phyloP scores from a whole-genome alignment of 2,329 filamentous ascomycete genomes.

The Exophiala oligosperma region DNA sequence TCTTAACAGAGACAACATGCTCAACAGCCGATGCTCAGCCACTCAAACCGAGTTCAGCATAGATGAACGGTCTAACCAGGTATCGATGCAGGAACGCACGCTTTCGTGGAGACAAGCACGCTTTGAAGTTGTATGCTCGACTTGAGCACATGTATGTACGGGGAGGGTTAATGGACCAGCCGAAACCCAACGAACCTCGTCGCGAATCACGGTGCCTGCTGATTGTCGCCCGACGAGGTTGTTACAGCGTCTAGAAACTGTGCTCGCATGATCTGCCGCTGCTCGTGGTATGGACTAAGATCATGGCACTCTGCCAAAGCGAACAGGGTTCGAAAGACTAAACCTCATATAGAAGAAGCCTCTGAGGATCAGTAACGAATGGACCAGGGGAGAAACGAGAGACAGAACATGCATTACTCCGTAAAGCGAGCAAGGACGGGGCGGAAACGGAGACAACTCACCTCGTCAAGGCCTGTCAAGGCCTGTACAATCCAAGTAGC shows the following conservation, averaged over 20 bases:
- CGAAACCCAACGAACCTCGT: too few species aligned
- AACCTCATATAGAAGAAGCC: background rate
- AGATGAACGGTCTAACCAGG: background rate
- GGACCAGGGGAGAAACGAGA: background rate
- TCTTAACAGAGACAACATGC: background rate
- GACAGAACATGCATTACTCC: background rate
- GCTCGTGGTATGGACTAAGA: too few species aligned
- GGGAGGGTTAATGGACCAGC: too few species aligned
- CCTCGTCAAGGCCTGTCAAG: background rate
- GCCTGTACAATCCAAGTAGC: too few species aligned
- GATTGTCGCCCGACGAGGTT: too few species aligned
- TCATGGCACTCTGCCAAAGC: too few species aligned
- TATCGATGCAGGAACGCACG: background rate
- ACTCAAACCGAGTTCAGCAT: background rate
- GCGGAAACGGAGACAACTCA: background rate
- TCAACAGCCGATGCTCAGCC: background rate
- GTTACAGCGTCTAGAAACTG: too few species aligned
- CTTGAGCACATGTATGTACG: too few species aligned
- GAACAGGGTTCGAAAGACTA: background rate
- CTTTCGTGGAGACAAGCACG: too few species aligned
- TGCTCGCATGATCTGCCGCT: too few species aligned
- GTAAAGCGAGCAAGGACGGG: background rate
- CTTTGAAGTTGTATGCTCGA: too few species aligned
- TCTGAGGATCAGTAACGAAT: background rate
- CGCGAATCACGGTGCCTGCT: too few species aligned